Percentiles rank a stretch among this genome's conserved stretches.
phyloP scores from a whole-genome alignment of 768 basidiomycete genomes.

The Termitomyces eurrhizus region DNA sequence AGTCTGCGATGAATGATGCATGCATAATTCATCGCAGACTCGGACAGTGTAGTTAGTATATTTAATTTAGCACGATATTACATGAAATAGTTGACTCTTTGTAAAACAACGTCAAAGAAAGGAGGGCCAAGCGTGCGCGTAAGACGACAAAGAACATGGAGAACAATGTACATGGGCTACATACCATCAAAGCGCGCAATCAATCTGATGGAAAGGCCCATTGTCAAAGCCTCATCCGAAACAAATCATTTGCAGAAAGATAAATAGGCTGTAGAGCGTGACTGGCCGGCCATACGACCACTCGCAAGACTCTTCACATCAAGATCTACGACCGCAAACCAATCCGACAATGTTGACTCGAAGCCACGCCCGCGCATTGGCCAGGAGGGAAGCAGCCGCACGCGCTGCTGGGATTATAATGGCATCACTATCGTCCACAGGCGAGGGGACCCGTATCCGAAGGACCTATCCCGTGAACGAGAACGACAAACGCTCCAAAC shows the following conservation, averaged over 20 bases:
- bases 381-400: background rate
- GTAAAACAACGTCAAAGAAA: background rate
- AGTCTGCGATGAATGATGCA: background rate
- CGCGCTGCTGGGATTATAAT: background rate
- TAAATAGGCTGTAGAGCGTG: background rate
- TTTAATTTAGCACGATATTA: background rate
- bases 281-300: background rate
- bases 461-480: conserved; percentile 7
- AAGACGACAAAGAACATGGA: background rate
- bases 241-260: background rate
- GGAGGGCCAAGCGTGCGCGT: background rate
- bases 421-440: conserved; percentile 8
- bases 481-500: background rate
- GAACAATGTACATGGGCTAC: background rate
- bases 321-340: background rate
- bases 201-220: background rate
- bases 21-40: background rate
- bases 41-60: background rate
- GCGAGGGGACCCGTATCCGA: conserved; percentile 10
- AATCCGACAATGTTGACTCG: conserved; percentile 10
- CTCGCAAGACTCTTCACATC: background rate
- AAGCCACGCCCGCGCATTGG: conserved; percentile 10
- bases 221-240: background rate
- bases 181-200: background rate
- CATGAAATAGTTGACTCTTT: background rate